Evolutionary conservation across 2,329 filamentous ascomycete species (phyloP).

Genomic region (Fusarium odoratissimum): DNA sequence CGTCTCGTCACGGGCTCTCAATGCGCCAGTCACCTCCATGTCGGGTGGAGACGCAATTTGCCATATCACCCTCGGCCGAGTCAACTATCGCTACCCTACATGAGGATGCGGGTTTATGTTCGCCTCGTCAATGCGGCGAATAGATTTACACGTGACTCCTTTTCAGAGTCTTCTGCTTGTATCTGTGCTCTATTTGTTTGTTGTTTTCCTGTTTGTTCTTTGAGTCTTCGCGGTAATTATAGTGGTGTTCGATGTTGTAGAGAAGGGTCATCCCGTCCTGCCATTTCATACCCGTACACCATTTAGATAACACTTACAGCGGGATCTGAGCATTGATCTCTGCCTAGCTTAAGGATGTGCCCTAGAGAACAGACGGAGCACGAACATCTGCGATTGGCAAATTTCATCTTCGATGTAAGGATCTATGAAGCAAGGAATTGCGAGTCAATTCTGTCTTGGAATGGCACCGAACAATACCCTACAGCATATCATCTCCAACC

Average conservation of each 20-base stretch:
- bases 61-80: constrained; percentile 28
- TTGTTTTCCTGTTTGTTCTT: not conserved
- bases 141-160: not conserved
- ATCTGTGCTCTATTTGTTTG: not conserved
- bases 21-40: constrained; percentile 13
- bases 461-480: not conserved
- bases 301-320: not conserved
- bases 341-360: not conserved
- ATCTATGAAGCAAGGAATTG: not conserved
- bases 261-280: not conserved
- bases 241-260: not conserved
- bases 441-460: constrained; percentile 3
- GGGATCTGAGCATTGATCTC: not conserved
- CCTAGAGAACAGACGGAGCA: not conserved
- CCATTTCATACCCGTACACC: not conserved
- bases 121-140: constrained; percentile 1
- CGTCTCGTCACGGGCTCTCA: constrained; percentile 24
- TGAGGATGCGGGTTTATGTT: not conserved
- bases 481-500: not conserved
- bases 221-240: not conserved
- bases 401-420: not conserved
- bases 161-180: not conserved
- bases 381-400: not conserved
- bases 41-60: constrained; percentile 28
- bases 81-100: constrained; percentile 31